Evolutionary conservation across 768 basidiomycete genomes (phyloP), one percentile per base, ranked within the genome.

Genomic region (Tricholomella constricta): DNA sequence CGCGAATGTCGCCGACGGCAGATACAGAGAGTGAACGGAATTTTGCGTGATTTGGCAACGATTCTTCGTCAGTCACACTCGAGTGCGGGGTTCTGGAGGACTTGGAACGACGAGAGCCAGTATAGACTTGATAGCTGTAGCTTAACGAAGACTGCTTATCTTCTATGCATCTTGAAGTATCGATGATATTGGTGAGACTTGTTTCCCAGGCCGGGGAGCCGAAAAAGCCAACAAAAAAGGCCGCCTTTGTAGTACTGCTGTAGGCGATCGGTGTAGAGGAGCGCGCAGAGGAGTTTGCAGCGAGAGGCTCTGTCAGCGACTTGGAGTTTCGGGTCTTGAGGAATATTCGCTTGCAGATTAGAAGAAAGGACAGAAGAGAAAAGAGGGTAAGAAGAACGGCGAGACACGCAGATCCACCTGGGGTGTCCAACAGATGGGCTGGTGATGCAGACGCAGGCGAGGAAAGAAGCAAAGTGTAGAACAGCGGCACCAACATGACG

Each of bases 141-240:
- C 48, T 51, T 22, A 62, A 60, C 14, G 62, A 67, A 19, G 55
- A 56, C 19, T 56, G 53, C 45, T 62, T 54, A 37, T 51, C 45
- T 49, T 62, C 62, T 34, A 55, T 44, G 46, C 54, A 60, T 41
- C 58, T 45, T 23, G 55, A 38, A 26, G 61, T 52, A 29, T 63
- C 51, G 23, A 38, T 25, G 20, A 59, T 17, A 54, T 56, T 60
- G 40, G 60, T 44, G 22, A 69, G 59, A 22, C 65, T 64, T n/a
- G 70, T 75, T 66, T 79, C 78, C 69, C 72, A 75, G 7, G 69
- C 58, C 17, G 78, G 78, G 36, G 77, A 78, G 32, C 77, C 76
- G 35, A 78, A 69, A 46, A 78, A 70, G 2, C 78, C 78, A 15
- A 77, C 73, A 26, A 74, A 51, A 56, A 78, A 69, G 11, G 72